These are phyloP conservation scores for Pontederia paniculata DNA, from an alignment of 176 grass and related monocot genomes.

Conservation along the genomic window DNA sequence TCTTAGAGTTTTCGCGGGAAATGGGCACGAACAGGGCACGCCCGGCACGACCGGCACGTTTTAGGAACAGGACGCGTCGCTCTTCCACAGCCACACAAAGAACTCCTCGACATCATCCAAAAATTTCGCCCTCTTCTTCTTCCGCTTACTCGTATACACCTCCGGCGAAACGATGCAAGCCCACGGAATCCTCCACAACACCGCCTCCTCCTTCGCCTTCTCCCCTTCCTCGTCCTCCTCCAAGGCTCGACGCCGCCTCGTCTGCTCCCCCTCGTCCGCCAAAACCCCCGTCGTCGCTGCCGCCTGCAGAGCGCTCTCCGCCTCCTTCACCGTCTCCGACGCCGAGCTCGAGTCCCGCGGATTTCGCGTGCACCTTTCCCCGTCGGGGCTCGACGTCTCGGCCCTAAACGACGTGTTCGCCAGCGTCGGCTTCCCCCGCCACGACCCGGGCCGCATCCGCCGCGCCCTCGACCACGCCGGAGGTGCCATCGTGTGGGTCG, in stretches of 20 bases:
- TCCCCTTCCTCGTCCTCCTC: neutral
- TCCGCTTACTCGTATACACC: too few species aligned
- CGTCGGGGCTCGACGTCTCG: slow-evolving; percentile 36
- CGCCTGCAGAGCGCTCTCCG: neutral
- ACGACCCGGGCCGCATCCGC: slow-evolving; percentile 46
- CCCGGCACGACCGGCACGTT: too few species aligned
- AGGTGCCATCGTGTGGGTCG: slow-evolving; percentile 70
- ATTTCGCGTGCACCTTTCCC: slow-evolving; percentile 42
- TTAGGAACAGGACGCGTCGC: too few species aligned
- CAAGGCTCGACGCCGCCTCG: neutral
- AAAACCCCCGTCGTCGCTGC: neutral
- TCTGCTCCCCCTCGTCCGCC: neutral
- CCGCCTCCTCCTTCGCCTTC: neutral
- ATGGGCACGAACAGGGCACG: too few species aligned
- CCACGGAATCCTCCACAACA: slow-evolving; percentile 2
- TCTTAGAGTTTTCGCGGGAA: too few species aligned
- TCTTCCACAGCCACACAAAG: too few species aligned
- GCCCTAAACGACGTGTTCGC: slow-evolving; percentile 79
- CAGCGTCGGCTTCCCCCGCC: slow-evolving; percentile 76
- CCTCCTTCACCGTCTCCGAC: slow-evolving; percentile 48
- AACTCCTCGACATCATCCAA: too few species aligned
- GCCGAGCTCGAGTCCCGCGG: slow-evolving; percentile 52
- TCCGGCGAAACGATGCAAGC: slow-evolving; percentile 8
- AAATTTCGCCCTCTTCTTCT: too few species aligned
- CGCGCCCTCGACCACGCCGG: slow-evolving; percentile 47